Base-by-base conservation (phyloP, 2,329 filamentous ascomycete genomes). In the Venturiaceae sp. region DNA sequence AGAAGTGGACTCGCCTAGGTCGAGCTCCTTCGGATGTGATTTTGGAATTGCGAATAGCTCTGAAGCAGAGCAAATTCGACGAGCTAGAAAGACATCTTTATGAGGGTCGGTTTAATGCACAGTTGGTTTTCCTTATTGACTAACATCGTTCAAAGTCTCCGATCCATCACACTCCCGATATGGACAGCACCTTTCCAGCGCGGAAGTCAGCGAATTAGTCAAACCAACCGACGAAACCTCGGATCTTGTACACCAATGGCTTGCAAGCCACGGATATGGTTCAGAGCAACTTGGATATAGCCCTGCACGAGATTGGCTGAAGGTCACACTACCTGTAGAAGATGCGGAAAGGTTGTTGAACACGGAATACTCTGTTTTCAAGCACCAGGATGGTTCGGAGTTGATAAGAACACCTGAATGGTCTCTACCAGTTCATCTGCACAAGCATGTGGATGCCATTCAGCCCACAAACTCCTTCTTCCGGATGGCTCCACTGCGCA, bases 381-480 rank as follows among this genome's bases (percentile, higher is more conserved):
- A 77, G 60, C 76, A 80, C 63, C 64, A 71, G 14, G 68, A 71
- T 16, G 72, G 69, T 19, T 66, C 72, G 13, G 65, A 47, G 23
- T 13, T 69, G 11, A 75, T 86, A 44, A 78, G 84, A 39, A 78
- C 80, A 7, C 69, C 81, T 14, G 72, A 77, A 52, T 88, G 88
- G 69, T 86, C 82, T 0, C 76, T 88, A 1, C 86, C 85, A 0
- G 73, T 74, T 55, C 68, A 76, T 0, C 68, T 88, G 6, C 75
- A 77, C 57, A 64, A 73, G 50, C 75, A 83, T 63, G 76, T 88
- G 59, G 79, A 82, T 59, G 76, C 86, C 65, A 81, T 87, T 53
- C 82, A 86, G 67, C 84, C 84, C 1, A 87, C 84, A 0, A 87
- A 81, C 4, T 75, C 80, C 41, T 87, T 87, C 60, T 36, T 47